phyloP scores from a whole-genome alignment of 257 asterid genomes.

The Petunia secreta region DNA sequence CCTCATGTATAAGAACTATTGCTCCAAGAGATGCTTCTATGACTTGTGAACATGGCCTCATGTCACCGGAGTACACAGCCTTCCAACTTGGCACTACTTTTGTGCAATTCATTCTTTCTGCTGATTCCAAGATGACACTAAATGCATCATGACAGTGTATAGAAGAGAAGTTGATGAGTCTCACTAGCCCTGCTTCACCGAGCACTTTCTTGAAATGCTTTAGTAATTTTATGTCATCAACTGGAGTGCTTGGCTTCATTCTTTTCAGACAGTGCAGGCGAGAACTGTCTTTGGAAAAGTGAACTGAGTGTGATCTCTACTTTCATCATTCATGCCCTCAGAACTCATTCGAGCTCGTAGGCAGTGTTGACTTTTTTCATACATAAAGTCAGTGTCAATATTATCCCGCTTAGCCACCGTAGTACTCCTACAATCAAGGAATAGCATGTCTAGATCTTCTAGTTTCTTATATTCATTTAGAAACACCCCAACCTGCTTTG shows the following conservation, averaged over 20 bases:
- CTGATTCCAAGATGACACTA: slow-evolving; percentile 67
- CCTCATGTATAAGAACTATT: slow-evolving; percentile 89
- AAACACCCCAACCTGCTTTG: slow-evolving; percentile 76
- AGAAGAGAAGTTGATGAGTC: slow-evolving; percentile 72
- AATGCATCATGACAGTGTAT: slow-evolving; percentile 84
- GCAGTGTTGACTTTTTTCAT: too few species aligned
- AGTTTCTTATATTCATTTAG: slow-evolving; percentile 88
- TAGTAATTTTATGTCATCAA: slow-evolving; percentile 44
- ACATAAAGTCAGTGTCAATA: slow-evolving; percentile 34
- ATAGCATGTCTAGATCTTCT: slow-evolving; percentile 86
- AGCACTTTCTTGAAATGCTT: slow-evolving; percentile 55
- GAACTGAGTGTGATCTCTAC: slow-evolving; percentile 24
- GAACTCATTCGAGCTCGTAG: too few species aligned
- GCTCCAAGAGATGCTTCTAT: slow-evolving; percentile 71
- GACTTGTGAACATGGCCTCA: slow-evolving; percentile 86
- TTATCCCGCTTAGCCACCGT: slow-evolving; percentile 55
- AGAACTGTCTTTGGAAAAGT: slow-evolving; percentile 51
- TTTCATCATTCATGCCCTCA: slow-evolving; percentile 32
- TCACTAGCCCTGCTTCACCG: slow-evolving; percentile 66
- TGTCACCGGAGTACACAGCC: slow-evolving; percentile 93
- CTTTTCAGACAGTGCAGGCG: slow-evolving; percentile 65
- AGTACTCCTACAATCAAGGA: slow-evolving; percentile 77
- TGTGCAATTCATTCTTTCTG: slow-evolving; percentile 57
- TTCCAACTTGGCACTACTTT: slow-evolving; percentile 85
- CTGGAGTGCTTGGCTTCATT: slow-evolving; percentile 47